A percentile compares a stretch with the other conserved stretches of the same genome.
These are phyloP conservation scores for Thymus mandschuricus DNA, from an alignment of 257 asterid species.

Conservation along the genomic window DNA sequence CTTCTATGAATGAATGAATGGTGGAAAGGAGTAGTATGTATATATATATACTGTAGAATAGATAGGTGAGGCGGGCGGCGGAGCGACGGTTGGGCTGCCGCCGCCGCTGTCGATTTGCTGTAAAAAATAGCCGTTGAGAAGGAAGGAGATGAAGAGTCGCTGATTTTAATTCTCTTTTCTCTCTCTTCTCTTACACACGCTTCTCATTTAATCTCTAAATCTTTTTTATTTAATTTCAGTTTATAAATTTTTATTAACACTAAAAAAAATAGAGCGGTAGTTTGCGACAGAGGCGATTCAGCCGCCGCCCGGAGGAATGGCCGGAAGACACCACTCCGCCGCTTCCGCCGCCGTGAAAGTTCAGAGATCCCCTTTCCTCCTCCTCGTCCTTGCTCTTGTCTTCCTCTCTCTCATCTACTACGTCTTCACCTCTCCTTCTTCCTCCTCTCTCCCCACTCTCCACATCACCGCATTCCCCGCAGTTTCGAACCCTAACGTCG, in stretches of 20 bases:
- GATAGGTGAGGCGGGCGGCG: too few species aligned
- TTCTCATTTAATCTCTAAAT: too few species aligned
- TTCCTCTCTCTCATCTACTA: conserved; percentile 55
- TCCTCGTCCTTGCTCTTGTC: conserved; percentile 44
- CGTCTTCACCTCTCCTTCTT: conserved; percentile 44
- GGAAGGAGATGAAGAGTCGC: too few species aligned
- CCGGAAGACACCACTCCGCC: conserved; percentile 57
- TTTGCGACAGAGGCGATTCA: conserved; percentile 24
- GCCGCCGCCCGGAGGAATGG: conserved; percentile 61
- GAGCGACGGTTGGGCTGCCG: too few species aligned
- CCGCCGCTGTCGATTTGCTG: too few species aligned
- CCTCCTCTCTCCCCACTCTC: conserved; percentile 32
- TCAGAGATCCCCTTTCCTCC: conserved; percentile 51
- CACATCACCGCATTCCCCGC: conserved; percentile 30
- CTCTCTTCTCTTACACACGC: too few species aligned
- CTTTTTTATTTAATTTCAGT: neutral
- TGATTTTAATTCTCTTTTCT: too few species aligned
- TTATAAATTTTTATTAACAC: neutral
- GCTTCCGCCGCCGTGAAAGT: conserved; percentile 40
- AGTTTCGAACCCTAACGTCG: conserved; percentile 52
- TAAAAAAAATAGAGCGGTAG: conserved; percentile 3
- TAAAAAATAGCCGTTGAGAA: too few species aligned
- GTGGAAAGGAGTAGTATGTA: too few species aligned
- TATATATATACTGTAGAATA: too few species aligned
- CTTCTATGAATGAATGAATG: too few species aligned